Base-by-base conservation (phyloP, 208 protist species). In the Leishmania gerbilli region DNA sequence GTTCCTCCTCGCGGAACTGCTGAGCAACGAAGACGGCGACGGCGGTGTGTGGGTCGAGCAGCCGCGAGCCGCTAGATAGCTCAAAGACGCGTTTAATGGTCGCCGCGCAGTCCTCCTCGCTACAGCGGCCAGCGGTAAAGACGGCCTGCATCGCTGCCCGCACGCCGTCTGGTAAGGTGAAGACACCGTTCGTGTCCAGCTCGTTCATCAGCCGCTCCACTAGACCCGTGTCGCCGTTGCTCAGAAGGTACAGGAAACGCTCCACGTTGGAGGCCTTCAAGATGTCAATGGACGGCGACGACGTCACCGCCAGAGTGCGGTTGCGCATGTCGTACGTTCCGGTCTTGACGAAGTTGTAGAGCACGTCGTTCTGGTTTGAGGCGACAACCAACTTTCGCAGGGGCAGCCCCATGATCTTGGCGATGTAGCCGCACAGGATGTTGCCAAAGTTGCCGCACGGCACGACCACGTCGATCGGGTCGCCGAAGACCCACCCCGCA, bases 361-460 rank as follows among this genome's bases (percentile, higher is more conserved):
- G 90, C 77, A 99, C 98, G 81, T 99, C 96, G 86, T 99, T 99
- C 53, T 85, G 68, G 89, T 99, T 99, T 17, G 98, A 98, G 17
- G 98, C 97, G 13, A 98, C 93, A 49, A 99, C 89, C n/a, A 99
- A 88, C 68, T 86, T 88, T 24, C 91, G 81, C 49, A 99, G 81
- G 19, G 97, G 96, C 45, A 99, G 85, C 21, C 97, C 95, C 90
- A 98, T 96, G 69, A 88, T 84, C 80, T 96, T 97, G 42, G 98
- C 98, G 40, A 98, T 92, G 86, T 96, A 99, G 55, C 95, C 98
- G 19, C 96, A 93, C 13, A 99, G 89, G 76, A 99, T 96, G 89
- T 99, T 98, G 31, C 98, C 98, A 87, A 99, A 99, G 88, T 99
- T 99, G 55, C 98, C 98, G 74, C 98, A 98, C n/a, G 98, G 98